A percentile compares a stretch with the other conserved stretches of the same genome.
Conservation (phyloP, 306 rosid genomes). For the Urtica urens region DNA sequence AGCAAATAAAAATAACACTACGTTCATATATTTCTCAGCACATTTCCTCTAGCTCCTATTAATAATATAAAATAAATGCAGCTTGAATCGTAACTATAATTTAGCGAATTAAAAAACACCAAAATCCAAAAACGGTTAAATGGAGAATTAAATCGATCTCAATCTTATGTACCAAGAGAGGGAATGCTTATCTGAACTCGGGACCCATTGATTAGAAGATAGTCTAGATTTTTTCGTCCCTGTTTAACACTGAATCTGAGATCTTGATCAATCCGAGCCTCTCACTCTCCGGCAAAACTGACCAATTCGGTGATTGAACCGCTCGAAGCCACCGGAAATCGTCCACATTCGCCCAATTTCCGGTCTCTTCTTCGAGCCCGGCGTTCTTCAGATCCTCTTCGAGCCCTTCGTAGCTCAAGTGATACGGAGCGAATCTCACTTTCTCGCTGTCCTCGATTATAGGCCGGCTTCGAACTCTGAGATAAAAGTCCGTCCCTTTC, state of each 20-base stretch:
- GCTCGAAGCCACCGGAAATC: conserved; percentile 77
- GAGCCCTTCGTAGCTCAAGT: conserved; percentile 56
- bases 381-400: conserved; percentile 56
- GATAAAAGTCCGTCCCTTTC: conserved; percentile 44
- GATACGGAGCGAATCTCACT: conserved; percentile 67
- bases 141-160: no score
- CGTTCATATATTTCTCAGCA: no score
- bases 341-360: conserved; percentile 82
- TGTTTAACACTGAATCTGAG: conserved; percentile 9
- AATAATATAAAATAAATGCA: no score
- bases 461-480: conserved; percentile 87
- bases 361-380: conserved; percentile 45
- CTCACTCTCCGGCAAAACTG: conserved; percentile 55
- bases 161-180: no score
- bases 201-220: no score
- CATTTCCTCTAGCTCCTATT: no score
- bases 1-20: no score
- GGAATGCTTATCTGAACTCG: no score
- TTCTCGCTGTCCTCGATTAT: conserved; percentile 56
- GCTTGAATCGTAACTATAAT: no score
- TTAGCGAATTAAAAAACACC: no score
- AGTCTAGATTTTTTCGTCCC: conserved; percentile 22
- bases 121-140: no score
- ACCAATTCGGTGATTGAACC: conserved; percentile 79
- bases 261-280: conserved; percentile 36